These are phyloP conservation scores for Wickerhamiella sorbophila DNA, from an alignment of 805 yeast genomes.

Conservation along the genomic window DNA sequence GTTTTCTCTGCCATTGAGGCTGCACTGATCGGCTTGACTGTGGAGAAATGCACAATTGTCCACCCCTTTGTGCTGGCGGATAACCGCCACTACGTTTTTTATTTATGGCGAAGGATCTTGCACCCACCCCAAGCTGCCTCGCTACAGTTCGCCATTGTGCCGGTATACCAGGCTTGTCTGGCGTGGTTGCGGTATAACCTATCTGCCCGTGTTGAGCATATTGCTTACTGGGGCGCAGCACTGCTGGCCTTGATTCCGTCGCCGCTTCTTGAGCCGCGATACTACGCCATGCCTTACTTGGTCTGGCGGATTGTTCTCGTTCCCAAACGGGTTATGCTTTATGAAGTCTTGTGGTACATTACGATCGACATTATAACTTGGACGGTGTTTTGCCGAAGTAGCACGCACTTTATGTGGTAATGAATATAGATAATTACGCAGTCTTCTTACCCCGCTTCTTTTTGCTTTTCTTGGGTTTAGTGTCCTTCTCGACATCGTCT, in stretches of 20 bases:
- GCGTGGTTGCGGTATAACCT: constrained; percentile 25
- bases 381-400: constrained; percentile 39
- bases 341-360: constrained; percentile 53
- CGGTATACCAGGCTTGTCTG: constrained; percentile 52
- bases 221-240: constrained; percentile 39
- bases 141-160: constrained; percentile 38
- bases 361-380: constrained; percentile 40
- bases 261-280: constrained; percentile 88
- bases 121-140: constrained; percentile 19
- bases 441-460: too few species aligned
- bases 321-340: constrained; percentile 22
- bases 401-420: constrained; percentile 84
- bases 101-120: constrained; percentile 58
- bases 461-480: not conserved
- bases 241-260: constrained; percentile 63
- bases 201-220: constrained; percentile 6
- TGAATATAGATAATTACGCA: not conserved
- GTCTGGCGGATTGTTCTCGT: constrained; percentile 51
- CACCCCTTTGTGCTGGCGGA: constrained; percentile 92
- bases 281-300: constrained; percentile 68
- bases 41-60: constrained; percentile 36
- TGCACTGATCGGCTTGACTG: constrained; percentile 10
- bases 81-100: constrained; percentile 86
- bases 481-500: not conserved
- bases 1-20: constrained; percentile 7